Conservation (phyloP, 2,329 filamentous ascomycete species). For the Alternaria novae-zelandiae region DNA sequence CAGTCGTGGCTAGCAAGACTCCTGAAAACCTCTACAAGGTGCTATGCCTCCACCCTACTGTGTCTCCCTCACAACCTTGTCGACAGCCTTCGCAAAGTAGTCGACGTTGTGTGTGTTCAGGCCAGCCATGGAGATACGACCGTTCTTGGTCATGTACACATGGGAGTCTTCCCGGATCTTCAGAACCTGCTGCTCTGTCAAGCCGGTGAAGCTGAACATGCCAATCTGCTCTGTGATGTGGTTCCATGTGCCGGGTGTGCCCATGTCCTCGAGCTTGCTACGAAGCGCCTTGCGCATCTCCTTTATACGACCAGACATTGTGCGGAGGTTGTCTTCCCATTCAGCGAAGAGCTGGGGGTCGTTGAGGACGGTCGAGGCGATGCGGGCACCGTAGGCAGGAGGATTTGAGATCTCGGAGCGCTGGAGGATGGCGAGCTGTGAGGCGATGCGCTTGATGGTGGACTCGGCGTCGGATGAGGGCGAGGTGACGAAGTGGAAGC, state of each 20-base stretch:
- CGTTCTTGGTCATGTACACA: constrained; percentile 96
- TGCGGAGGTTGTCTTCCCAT: constrained; percentile 90
- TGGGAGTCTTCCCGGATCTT: constrained; percentile 74
- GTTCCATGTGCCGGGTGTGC: constrained; percentile 90
- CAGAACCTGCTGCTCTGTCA: constrained; percentile 75
- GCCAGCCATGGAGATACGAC: constrained; percentile 98
- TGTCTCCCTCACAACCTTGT: constrained; percentile 75
- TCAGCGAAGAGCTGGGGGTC: constrained; percentile 80
- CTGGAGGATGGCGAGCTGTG: constrained; percentile 91
- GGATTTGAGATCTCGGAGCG: constrained; percentile 98
- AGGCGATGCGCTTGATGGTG: constrained; percentile 71
- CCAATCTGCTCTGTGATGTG: constrained; percentile 99
- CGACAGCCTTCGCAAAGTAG: constrained; percentile 88
- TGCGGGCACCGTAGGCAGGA: constrained; percentile 89
- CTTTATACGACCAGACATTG: constrained; percentile 95
- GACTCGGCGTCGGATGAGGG: constrained; percentile 71
- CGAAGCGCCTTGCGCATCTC: constrained; percentile 84
- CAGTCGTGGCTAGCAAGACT: not conserved
- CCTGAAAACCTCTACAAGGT: not conserved
- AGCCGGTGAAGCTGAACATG: constrained; percentile 96
- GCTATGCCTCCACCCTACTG: constrained; percentile 28
- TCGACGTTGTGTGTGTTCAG: constrained; percentile 90
- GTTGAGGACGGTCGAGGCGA: constrained; percentile 85
- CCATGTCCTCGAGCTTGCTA: constrained; percentile 79
- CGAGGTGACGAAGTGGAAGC: constrained; percentile 89